Conservation (phyloP, 1,284 basidiomycete genomes). For the Xanthoconium separans region DNA sequence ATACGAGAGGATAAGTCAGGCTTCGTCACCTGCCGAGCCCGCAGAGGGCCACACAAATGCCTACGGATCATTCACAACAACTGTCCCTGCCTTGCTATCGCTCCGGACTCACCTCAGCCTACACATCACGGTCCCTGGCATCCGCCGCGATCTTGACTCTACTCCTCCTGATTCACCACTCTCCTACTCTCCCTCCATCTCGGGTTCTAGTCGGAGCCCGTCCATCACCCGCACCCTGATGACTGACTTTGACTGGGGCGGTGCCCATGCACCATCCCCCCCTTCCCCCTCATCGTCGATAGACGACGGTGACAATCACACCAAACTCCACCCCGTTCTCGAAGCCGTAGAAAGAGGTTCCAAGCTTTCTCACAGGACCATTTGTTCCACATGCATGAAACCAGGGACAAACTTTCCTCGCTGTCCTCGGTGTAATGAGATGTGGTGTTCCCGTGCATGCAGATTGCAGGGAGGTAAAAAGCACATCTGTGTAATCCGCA, state of each 20-base stretch:
- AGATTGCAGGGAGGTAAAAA: conserved; percentile 51
- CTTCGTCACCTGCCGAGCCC: conserved; percentile 30
- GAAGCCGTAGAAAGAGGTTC: conserved; percentile 56
- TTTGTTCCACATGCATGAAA: conserved; percentile 59
- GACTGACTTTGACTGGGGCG: conserved; percentile 17
- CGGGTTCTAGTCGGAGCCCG: conserved; percentile 27
- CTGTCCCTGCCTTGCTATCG: conserved; percentile 28
- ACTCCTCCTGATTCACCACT: conserved; percentile 34
- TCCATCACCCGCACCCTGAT: conserved; percentile 39
- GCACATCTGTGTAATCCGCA: conserved; percentile 40
- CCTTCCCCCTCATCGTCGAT: conserved; percentile 14
- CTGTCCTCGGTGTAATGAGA: conserved; percentile 60
- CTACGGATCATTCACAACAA: conserved; percentile 50
- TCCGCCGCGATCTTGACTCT: conserved; percentile 10
- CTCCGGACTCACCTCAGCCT: conserved; percentile 24
- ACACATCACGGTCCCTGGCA: conserved; percentile 16
- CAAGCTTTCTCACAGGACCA: conserved; percentile 43
- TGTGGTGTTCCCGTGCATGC: conserved; percentile 71
- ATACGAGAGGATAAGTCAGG: conserved; percentile 30
- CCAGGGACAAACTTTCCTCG: conserved; percentile 61
- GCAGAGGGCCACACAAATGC: conserved; percentile 35
- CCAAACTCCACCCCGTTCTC: conserved; percentile 47
- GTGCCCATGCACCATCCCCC: conserved; percentile 14
- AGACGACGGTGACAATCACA: conserved; percentile 22
- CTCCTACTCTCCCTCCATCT: conserved; percentile 15